Base-by-base conservation (phyloP, 805 yeast species). In the Myxozyma melibiosi region DNA sequence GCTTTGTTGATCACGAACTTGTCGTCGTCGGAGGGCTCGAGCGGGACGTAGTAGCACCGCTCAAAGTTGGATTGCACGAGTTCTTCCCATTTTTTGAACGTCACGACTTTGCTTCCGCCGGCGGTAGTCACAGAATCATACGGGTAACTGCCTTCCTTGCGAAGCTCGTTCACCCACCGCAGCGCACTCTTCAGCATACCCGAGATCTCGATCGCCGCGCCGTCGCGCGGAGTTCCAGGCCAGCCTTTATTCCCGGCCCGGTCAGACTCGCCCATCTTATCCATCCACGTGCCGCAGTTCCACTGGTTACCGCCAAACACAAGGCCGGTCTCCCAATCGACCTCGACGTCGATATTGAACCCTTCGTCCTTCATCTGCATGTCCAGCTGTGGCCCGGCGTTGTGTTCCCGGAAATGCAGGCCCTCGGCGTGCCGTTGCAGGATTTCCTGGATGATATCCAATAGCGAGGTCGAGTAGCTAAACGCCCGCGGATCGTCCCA, bases 261-360 rank as follows among this genome's bases (percentile, higher is more conserved):
- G 34, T 72, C 83, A 67, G 96, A 88, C 74, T 94, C 98, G 25
- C 99, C 99, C 98, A 92, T 92, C 74, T 92, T 92, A 73, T 92
- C 99, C 97, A 91, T 92, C 99, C 99, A 92, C 0, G 99, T 94
- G 22, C 99, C 99, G 75, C 99, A 92, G 70, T 92, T 92, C 70
- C 74, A 82, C 71, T 88, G 96, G 47, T 88, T 88, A 1, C 99
- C 98, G 44, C 98, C 99, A 70, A 83, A 86, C 3, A 91, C 76
- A 30, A 94, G 74, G 0, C 99, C 99, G 11, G 88, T 90, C 0
- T 75, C 67, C 97, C 97, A 92, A 70, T 92, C 97, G 43, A 91
- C 90, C 56, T 73, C 67, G 1, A 91, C 80, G 62, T 82, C 80
- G 43, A 92, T 91, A 70, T 92, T 86, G 76, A 92, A 92, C 0